Percentiles rank a stretch among this genome's conserved stretches.
Evolutionary conservation across 805 yeast species (phyloP).

Genomic region (Lipomyces kockii): DNA sequence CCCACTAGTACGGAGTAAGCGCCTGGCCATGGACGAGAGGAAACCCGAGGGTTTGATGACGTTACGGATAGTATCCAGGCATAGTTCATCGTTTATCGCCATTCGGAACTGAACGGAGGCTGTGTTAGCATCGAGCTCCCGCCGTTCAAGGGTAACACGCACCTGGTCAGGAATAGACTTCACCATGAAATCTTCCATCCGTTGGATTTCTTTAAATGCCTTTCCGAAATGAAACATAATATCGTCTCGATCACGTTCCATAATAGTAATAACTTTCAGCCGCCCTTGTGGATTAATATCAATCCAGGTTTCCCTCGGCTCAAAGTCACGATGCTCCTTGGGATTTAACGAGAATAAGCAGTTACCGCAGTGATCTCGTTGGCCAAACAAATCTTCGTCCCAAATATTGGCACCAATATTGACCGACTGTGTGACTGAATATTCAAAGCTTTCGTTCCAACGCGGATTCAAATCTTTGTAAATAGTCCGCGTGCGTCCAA

Average conservation of each 20-base stretch:
- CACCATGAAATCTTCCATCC: constrained; percentile 69
- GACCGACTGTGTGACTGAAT: constrained; percentile 32
- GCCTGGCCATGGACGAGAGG: constrained; percentile 3
- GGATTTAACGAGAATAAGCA: constrained; percentile 66
- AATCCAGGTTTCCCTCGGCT: constrained; percentile 61
- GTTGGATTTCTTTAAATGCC: constrained; percentile 65
- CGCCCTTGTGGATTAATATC: constrained; percentile 73
- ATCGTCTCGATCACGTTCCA: constrained; percentile 80
- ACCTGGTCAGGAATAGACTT: constrained; percentile 75
- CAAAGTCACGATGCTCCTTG: constrained; percentile 64
- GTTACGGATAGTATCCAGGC: constrained; percentile 2
- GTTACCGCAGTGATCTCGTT: constrained; percentile 70
- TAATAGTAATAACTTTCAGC: constrained; percentile 65
- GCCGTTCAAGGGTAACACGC: not conserved
- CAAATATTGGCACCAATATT: constrained; percentile 64
- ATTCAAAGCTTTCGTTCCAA: constrained; percentile 66
- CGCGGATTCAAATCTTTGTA: constrained; percentile 67
- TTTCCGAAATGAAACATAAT: constrained; percentile 81
- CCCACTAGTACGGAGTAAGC: constrained; percentile 8
- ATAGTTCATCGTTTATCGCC: constrained; percentile 3
- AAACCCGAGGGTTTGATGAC: not conserved
- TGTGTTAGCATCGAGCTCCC: not conserved
- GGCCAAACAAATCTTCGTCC: constrained; percentile 61
- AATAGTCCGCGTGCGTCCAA: constrained; percentile 72
- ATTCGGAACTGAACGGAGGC: not conserved